Percentiles rank a stretch among this genome's conserved stretches.
Evolutionary conservation across 345 rosid species (phyloP).

Genomic region (Salix exigua): DNA sequence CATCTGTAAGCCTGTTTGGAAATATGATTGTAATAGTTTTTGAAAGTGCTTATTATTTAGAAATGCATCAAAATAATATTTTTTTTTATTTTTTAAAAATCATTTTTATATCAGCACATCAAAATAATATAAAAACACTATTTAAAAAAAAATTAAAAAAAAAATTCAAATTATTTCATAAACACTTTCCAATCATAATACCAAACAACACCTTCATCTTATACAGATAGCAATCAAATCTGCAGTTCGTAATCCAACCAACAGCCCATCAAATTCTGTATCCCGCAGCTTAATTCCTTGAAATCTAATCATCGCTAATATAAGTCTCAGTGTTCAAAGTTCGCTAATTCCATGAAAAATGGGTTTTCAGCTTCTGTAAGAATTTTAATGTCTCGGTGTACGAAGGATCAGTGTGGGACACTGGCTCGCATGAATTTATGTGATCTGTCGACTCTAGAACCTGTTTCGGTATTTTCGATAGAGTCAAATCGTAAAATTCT

Average conservation of each 20-base stretch:
- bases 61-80: no score
- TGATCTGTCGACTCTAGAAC: slow-evolving; percentile 92
- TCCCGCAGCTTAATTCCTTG: background rate
- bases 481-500: background rate
- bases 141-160: no score
- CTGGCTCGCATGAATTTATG: slow-evolving; percentile 94
- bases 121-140: no score
- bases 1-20: background rate
- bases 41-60: no score
- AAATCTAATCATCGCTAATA: no score
- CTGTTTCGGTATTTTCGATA: slow-evolving; percentile 36
- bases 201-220: no score
- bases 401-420: slow-evolving; percentile 74
- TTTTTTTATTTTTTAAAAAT: no score
- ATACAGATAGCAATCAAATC: background rate
- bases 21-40: no score
- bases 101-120: no score
- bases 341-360: slow-evolving; percentile 19
- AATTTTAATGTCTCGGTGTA: slow-evolving; percentile 67
- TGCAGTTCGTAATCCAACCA: background rate
- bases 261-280: background rate
- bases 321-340: background rate
- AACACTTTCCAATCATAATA: no score
- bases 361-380: slow-evolving; percentile 56
- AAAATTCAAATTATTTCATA: no score